Percentiles rank a stretch among this genome's conserved stretches.
phyloP scores from a whole-genome alignment of 2,329 filamentous ascomycete genomes.

The Epichloe typhina region DNA sequence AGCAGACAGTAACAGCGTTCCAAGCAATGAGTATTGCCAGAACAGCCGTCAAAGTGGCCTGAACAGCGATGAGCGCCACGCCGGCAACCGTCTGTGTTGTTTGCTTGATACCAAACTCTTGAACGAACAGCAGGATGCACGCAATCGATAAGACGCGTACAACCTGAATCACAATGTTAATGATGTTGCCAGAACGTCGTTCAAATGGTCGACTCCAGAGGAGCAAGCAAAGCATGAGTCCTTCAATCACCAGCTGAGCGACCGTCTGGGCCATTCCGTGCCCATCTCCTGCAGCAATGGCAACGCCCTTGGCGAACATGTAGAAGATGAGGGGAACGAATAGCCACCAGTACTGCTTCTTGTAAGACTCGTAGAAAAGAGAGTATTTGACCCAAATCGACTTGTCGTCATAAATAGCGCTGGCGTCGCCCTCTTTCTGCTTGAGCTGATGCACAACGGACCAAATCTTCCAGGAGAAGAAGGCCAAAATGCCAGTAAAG shows the following conservation, averaged over 20 bases:
- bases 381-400: slow-evolving; percentile 90
- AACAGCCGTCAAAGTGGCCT: slow-evolving; percentile 68
- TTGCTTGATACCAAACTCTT: slow-evolving; percentile 78
- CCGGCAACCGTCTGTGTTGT: slow-evolving; percentile 91
- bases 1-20: slow-evolving; percentile 74
- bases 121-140: slow-evolving; percentile 86
- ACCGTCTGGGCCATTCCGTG: slow-evolving; percentile 72
- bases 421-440: slow-evolving; percentile 58
- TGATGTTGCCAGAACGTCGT: slow-evolving; percentile 74
- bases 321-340: slow-evolving; percentile 85
- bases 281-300: slow-evolving; percentile 74
- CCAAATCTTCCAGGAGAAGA: slow-evolving; percentile 79
- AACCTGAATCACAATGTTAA: slow-evolving; percentile 84
- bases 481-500: slow-evolving; percentile 70
- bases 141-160: slow-evolving; percentile 79
- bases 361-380: slow-evolving; percentile 93
- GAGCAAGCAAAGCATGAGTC: slow-evolving; percentile 63
- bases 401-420: slow-evolving; percentile 74
- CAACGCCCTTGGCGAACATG: slow-evolving; percentile 76
- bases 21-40: slow-evolving; percentile 79
- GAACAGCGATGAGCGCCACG: slow-evolving; percentile 84
- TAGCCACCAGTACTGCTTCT: slow-evolving; percentile 92
- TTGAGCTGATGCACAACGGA: slow-evolving; percentile 61
- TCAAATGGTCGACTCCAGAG: slow-evolving; percentile 80
- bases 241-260: slow-evolving; percentile 70